Percentiles rank a stretch among this genome's conserved stretches.
These are phyloP conservation scores for Phytophthora palmivora DNA, from an alignment of 352 stramenopile species.

Conservation along the genomic window DNA sequence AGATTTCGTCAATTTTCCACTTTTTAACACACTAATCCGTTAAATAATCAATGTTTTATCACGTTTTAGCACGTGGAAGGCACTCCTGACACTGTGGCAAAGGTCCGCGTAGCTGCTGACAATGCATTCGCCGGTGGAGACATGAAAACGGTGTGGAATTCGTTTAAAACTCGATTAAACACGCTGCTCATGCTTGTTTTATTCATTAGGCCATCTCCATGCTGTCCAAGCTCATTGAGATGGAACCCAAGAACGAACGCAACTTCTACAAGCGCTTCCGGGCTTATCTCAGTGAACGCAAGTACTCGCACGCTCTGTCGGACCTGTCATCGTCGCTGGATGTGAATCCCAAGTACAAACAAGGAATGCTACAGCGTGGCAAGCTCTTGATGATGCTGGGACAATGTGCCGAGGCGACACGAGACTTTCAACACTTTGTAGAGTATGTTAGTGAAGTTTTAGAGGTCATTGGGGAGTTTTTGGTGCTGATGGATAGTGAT, in stretches of 20 bases:
- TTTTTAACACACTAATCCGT: constrained; percentile 3
- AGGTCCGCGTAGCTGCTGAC: constrained; percentile 75
- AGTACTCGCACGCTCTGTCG: constrained; percentile 75
- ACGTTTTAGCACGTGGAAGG: constrained; percentile 27
- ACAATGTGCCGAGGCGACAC: constrained; percentile 60
- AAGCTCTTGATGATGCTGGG: constrained; percentile 85
- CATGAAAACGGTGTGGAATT: constrained; percentile 50
- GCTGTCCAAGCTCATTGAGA: constrained; percentile 81
- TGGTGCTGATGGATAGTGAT: neutral
- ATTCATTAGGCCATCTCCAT: constrained; percentile 60
- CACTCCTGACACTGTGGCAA: constrained; percentile 52
- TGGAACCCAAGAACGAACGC: constrained; percentile 80
- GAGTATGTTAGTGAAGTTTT: constrained; percentile 38
- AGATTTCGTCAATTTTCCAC: constrained; percentile 12
- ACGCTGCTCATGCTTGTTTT: too few relatives aligned
- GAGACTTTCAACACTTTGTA: constrained; percentile 66
- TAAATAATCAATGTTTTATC: constrained; percentile 8
- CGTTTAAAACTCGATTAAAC: too few relatives aligned
- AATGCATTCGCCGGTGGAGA: constrained; percentile 83
- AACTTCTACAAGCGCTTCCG: constrained; percentile 89
- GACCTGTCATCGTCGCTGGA: constrained; percentile 75
- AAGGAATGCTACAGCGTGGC: constrained; percentile 76
- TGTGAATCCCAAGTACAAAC: constrained; percentile 83
- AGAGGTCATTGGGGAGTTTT: too few relatives aligned
- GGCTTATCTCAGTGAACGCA: constrained; percentile 82